A percentile compares a stretch with the other conserved stretches of the same genome.
Evolutionary conservation across 2,329 filamentous ascomycete genomes (phyloP).

Genomic region (Coniochaeta sp.): DNA sequence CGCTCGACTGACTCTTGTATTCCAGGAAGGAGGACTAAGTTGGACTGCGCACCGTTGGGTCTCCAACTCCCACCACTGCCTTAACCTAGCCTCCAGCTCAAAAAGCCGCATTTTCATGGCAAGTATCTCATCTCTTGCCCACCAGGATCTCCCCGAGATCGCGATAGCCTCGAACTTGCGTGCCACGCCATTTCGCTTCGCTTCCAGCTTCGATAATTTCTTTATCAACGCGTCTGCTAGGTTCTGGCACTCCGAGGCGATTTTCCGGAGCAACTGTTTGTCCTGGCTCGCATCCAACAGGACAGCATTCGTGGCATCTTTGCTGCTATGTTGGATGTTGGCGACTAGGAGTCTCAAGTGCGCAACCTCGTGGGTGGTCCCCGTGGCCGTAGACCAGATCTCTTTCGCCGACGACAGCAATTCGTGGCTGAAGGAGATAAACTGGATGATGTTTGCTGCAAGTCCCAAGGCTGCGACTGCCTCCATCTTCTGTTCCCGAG

Average conservation of each 20-base stretch:
- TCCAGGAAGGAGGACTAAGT: neutral
- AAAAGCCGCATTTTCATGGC: neutral
- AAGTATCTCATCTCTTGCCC: neutral
- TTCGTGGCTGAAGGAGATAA: neutral
- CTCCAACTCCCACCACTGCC: neutral
- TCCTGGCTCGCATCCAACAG: neutral
- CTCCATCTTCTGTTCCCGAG: neutral
- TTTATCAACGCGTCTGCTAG: neutral
- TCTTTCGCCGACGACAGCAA: neutral
- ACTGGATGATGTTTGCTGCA: neutral
- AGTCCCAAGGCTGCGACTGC: neutral
- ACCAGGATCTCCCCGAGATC: neutral
- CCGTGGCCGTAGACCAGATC: neutral
- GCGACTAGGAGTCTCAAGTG: neutral
- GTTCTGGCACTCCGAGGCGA: neutral
- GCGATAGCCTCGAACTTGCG: neutral
- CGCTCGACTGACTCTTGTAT: too few relatives aligned
- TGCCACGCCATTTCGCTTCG: neutral
- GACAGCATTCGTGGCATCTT: neutral
- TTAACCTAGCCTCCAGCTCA: neutral
- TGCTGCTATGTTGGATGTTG: neutral
- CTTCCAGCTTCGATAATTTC: neutral
- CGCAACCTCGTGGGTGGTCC: neutral
- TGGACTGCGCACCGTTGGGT: neutral
- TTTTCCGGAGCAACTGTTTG: neutral